phyloP scores from a whole-genome alignment of 2,329 filamentous ascomycete species.

The Penicillium fuscoglaucum region DNA sequence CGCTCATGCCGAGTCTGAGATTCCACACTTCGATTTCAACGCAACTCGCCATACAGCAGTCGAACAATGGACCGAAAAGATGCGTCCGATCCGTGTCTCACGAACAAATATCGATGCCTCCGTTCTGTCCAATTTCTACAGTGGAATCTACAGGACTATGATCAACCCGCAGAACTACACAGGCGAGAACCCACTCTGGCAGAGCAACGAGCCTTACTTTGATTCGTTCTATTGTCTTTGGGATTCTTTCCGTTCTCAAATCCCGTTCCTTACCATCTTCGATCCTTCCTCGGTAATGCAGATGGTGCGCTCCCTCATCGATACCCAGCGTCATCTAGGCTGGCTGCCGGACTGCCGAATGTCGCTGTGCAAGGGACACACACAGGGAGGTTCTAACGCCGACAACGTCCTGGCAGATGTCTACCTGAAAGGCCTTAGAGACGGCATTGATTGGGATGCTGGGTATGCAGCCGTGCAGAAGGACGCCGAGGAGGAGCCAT shows the following conservation, averaged over 20 bases:
- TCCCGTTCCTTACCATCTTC: constrained; percentile 67
- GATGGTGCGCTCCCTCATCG: constrained; percentile 69
- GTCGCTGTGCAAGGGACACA: constrained; percentile 68
- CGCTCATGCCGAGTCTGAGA: constrained; percentile 64
- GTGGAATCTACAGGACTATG: constrained; percentile 68
- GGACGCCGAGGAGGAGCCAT: constrained; percentile 69
- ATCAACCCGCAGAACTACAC: constrained; percentile 72
- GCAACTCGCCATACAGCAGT: constrained; percentile 53
- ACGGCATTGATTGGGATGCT: constrained; percentile 64
- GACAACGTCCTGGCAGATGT: constrained; percentile 68
- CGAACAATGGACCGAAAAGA: constrained; percentile 60
- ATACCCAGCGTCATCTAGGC: constrained; percentile 68
- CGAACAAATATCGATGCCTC: constrained; percentile 32
- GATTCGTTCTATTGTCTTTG: constrained; percentile 75
- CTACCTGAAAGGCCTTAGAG: constrained; percentile 64
- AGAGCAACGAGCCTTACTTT: constrained; percentile 66
- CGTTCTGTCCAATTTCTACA: constrained; percentile 61
- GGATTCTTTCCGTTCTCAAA: constrained; percentile 68
- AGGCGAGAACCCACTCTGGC: constrained; percentile 68
- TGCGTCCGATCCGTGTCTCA: constrained; percentile 39
- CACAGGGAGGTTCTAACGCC: constrained; percentile 72
- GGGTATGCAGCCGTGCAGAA: constrained; percentile 69
- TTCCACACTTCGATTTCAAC: constrained; percentile 64
- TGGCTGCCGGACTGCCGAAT: constrained; percentile 74
- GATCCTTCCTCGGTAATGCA: constrained; percentile 62